phyloP scores from a whole-genome alignment of 176 grass and related monocot species.

The Alloteropsis semialata region DNA sequence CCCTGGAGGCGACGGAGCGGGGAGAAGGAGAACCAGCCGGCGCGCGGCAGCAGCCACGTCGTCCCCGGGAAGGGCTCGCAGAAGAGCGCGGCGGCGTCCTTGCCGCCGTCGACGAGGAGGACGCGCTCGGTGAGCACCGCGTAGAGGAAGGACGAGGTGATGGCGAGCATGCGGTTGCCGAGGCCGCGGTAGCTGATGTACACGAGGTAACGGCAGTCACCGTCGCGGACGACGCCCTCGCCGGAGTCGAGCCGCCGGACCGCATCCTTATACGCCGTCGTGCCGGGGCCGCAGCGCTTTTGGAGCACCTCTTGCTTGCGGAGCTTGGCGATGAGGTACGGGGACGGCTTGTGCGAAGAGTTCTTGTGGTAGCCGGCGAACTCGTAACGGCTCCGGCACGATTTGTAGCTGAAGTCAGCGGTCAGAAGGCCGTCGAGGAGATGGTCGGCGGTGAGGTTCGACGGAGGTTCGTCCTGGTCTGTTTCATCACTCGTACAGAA shows the following conservation, averaged over 20 bases:
- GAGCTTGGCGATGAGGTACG: slow-evolving; percentile 47
- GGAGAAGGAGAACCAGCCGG: slow-evolving; percentile 30
- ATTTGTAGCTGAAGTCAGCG: slow-evolving; percentile 18
- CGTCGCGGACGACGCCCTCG: not conserved
- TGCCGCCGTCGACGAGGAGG: slow-evolving; percentile 41
- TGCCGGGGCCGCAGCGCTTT: slow-evolving; percentile 63
- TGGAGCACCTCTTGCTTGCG: slow-evolving; percentile 60
- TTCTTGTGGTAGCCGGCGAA: slow-evolving; percentile 39
- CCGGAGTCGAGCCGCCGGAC: slow-evolving; percentile 37
- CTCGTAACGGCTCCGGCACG: slow-evolving; percentile 55
- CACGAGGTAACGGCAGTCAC: slow-evolving; percentile 59
- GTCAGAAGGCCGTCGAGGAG: slow-evolving; percentile 50
- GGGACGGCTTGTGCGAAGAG: slow-evolving; percentile 30
- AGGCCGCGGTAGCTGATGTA: slow-evolving; percentile 64
- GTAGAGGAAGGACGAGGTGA: slow-evolving; percentile 57
- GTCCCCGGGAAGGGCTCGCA: slow-evolving; percentile 67
- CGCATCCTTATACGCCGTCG: slow-evolving; percentile 29
- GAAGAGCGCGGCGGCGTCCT: slow-evolving; percentile 45
- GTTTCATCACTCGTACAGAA: not conserved
- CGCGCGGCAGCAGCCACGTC: slow-evolving; percentile 55
- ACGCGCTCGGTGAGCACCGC: slow-evolving; percentile 49
- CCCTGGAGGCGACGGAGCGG: slow-evolving; percentile 13
- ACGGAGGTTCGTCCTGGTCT: not conserved
- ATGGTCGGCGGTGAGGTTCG: slow-evolving; percentile 31
- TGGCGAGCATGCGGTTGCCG: slow-evolving; percentile 61